Conservation (phyloP, 768 basidiomycete genomes). For the Pulveroboletus sp. region DNA sequence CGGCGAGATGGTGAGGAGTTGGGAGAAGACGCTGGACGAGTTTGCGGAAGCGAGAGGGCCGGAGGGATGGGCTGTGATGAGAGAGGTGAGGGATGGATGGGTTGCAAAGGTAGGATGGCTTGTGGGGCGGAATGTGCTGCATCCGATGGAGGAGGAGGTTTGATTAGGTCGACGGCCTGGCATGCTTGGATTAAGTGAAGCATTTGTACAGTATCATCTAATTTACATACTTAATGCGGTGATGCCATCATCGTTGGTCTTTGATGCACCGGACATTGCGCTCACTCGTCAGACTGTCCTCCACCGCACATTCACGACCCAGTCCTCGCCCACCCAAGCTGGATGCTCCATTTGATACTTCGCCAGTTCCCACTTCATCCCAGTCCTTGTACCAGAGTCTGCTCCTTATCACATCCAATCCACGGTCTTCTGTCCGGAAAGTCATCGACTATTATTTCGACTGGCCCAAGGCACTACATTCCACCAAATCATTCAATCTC, state of each 20-base stretch:
- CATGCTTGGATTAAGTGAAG: background rate
- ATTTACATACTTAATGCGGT: background rate
- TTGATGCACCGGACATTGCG: no score
- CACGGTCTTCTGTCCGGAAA: constrained; percentile 11
- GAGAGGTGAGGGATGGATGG: constrained; percentile 61
- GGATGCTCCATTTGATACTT: no score
- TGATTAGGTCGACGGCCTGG: constrained; percentile 1
- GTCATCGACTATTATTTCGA: constrained; percentile 27
- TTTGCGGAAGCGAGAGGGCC: constrained; percentile 53
- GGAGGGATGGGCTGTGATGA: constrained; percentile 40
- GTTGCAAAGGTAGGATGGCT: constrained; percentile 77
- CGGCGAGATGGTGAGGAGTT: constrained; percentile 60
- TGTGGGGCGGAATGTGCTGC: constrained; percentile 44
- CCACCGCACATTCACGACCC: background rate
- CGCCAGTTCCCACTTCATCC: constrained; percentile 25
- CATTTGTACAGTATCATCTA: constrained; percentile 1
- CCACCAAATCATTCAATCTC: constrained; percentile 43
- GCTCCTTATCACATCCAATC: constrained; percentile 21
- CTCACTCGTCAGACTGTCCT: no score
- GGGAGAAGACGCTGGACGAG: constrained; percentile 69
- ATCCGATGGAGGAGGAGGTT: constrained; percentile 31
- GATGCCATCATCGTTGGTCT: background rate
- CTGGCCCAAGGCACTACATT: constrained; percentile 30
- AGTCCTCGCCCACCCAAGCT: no score
- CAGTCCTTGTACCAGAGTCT: constrained; percentile 35